phyloP scores from a whole-genome alignment of 176 grass and related monocot species.

The Avena atlantica region DNA sequence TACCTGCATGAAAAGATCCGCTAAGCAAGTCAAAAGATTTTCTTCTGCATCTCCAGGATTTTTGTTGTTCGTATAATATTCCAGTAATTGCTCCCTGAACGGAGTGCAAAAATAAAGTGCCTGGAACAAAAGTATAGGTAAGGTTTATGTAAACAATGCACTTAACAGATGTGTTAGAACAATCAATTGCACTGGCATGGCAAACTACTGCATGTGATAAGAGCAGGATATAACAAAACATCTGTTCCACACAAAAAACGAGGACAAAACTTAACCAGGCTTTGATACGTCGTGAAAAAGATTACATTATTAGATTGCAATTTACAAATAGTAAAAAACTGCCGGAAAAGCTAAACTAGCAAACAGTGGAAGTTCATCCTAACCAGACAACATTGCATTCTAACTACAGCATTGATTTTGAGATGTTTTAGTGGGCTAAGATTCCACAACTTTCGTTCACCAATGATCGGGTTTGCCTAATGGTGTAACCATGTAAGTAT shows the following conservation, averaged over 20 bases:
- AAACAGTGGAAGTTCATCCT: not conserved
- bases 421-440: too few species aligned
- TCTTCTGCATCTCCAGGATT: constrained; percentile 76
- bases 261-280: not conserved
- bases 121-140: constrained; percentile 64
- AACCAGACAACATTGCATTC: not conserved
- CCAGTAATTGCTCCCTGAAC: constrained; percentile 85
- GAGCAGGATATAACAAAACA: constrained; percentile 3
- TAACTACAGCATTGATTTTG: not conserved
- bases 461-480: too few species aligned
- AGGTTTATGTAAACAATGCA: constrained; percentile 38
- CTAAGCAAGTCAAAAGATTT: constrained; percentile 94
- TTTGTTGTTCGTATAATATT: constrained; percentile 83
- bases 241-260: not conserved
- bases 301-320: not conserved
- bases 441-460: too few species aligned
- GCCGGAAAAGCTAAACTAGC: constrained; percentile 6
- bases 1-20: constrained; percentile 98
- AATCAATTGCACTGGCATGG: not conserved
- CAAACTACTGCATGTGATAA: not conserved
- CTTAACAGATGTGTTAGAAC: not conserved
- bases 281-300: not conserved
- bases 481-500: too few species aligned
- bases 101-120: constrained; percentile 96
- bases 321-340: not conserved